These are phyloP conservation scores for Leccinum boreale DNA, from an alignment of 768 basidiomycete species.

Conservation along the genomic window DNA sequence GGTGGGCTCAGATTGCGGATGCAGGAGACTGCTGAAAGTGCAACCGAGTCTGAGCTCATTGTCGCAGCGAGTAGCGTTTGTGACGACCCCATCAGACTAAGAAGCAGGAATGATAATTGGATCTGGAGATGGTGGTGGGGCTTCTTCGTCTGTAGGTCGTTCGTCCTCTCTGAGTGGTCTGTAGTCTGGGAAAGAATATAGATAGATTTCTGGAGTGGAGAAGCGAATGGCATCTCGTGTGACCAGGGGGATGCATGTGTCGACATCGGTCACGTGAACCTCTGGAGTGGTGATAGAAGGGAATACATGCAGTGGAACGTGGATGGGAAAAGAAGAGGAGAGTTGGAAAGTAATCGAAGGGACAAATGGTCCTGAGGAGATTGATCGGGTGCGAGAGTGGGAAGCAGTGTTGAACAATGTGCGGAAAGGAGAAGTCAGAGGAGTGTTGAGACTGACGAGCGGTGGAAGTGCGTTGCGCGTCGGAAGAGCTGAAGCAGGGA, in stretches of 20 bases:
- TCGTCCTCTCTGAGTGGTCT: constrained; percentile 67
- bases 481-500: constrained; percentile 22
- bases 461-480: constrained; percentile 21
- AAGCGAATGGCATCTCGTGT: constrained; percentile 54
- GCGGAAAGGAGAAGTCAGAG: constrained; percentile 33
- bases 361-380: constrained; percentile 30
- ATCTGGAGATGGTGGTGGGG: constrained; percentile 46
- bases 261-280: constrained; percentile 11
- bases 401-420: constrained; percentile 7
- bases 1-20: constrained; percentile 22
- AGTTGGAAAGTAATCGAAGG: constrained; percentile 28
- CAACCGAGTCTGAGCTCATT: constrained; percentile 52
- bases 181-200: constrained; percentile 80
- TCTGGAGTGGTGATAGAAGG: constrained; percentile 23
- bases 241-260: constrained; percentile 20
- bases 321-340: constrained; percentile 23
- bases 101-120: constrained; percentile 42
- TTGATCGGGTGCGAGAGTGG: constrained; percentile 32
- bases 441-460: constrained; percentile 23
- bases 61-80: constrained; percentile 27
- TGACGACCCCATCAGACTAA: constrained; percentile 28
- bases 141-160: constrained; percentile 41
- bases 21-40: constrained; percentile 56
- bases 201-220: constrained; percentile 91
- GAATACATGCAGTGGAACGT: constrained; percentile 24